Base-by-base conservation (phyloP, 768 basidiomycete genomes). In the Crucibulum laeve region DNA sequence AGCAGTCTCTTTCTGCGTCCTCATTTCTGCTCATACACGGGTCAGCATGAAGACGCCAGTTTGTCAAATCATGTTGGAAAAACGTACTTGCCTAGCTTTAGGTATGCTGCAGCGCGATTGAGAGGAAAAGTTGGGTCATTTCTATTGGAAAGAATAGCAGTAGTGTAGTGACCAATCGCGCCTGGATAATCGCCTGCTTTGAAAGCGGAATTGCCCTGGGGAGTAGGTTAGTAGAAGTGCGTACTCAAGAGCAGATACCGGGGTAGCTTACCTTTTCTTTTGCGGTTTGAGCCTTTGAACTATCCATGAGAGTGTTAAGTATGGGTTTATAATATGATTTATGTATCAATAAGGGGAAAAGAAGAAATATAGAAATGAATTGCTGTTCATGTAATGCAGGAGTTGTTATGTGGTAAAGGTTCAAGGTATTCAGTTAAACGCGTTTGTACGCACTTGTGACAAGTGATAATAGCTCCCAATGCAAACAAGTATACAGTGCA, bases 11-110 rank as follows among this genome's bases (percentile, higher is more conserved):
- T 53, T 87, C 84, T 14, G 86, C 87, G 63, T 94, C 91, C 57
- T 83, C 76, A 51, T 78, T 71, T 57, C 91, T 92, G 45, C 4
- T 43, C 35, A 49, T 34, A 44, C 35, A 53, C 47, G 38, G 45
- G 50, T 46, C 33, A 39, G 24, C 23, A 46, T 38, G 15, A 41
- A 47, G 15, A 21, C 19, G 23, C 14, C 23, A 38, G 10, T 18
- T 21, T 17, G 18, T 7, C 13, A 44, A 44, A 32, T 22, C 25
- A 26, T 19, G 25, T 33, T 42, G 33, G 42, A 41, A 45, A 53
- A 63, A 84, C 91, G 70, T 73, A 92, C 92, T 95, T 96, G 78
- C 82, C 84, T 68, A 95, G 77, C 74, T 92, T 94, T 48, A 97
- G 76, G 69, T 94, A 94, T 21, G 91, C 90, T 25, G 90, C 87